These are phyloP conservation scores for Protomyces pachydermus DNA, from an alignment of 1,139 yeast genomes.

Conservation along the genomic window DNA sequence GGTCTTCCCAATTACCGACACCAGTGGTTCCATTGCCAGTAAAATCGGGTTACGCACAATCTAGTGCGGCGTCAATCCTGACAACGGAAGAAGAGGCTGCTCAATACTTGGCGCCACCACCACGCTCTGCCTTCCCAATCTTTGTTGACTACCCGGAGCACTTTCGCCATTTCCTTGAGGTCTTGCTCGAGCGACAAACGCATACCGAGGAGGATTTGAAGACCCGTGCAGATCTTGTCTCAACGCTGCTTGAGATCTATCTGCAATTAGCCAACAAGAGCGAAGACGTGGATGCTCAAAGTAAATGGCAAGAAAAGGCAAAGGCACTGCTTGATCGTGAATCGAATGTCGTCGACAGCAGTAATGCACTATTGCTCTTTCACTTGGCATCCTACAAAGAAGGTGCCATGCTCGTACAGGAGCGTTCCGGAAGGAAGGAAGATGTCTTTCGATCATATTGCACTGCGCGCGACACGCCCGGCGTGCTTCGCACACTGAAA, in stretches of 20 bases:
- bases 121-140: slow-evolving; percentile 78
- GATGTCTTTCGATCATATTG: slow-evolving; percentile 63
- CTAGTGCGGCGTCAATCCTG: not conserved
- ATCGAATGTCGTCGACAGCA: slow-evolving; percentile 42
- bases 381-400: slow-evolving; percentile 34
- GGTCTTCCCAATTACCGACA: not conserved
- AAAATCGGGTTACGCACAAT: not conserved
- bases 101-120: slow-evolving; percentile 57
- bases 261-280: slow-evolving; percentile 52
- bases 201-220: slow-evolving; percentile 25
- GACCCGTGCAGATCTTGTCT: slow-evolving; percentile 66
- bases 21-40: not conserved
- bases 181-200: slow-evolving; percentile 46
- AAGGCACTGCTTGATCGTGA: slow-evolving; percentile 43
- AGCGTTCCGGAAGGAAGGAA: slow-evolving; percentile 52
- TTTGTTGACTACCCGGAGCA: slow-evolving; percentile 80
- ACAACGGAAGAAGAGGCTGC: not conserved
- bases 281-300: slow-evolving; percentile 40
- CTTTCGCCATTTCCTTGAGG: slow-evolving; percentile 90
- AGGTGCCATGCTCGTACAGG: slow-evolving; percentile 40
- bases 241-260: slow-evolving; percentile 79
- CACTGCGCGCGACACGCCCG: slow-evolving; percentile 53
- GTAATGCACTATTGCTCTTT: slow-evolving; percentile 34
- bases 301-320: slow-evolving; percentile 65
- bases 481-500: slow-evolving; percentile 54